Conservation (phyloP, 169 alveolate genomes). For the Babesia ovata region DNA sequence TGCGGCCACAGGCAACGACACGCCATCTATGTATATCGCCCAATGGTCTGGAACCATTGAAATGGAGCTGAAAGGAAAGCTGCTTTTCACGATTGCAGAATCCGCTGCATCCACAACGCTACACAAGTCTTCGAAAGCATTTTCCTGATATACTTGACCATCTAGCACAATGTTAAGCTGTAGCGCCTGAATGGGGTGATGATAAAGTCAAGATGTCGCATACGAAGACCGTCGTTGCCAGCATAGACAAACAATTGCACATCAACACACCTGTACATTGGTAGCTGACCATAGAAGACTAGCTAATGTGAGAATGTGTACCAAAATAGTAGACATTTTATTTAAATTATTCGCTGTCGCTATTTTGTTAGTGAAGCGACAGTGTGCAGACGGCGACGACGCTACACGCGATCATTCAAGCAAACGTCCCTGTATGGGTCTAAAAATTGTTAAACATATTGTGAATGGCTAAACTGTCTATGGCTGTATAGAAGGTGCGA, state of each 20-base stretch:
- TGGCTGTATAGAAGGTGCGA: neutral
- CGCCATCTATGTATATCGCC: constrained; percentile 18
- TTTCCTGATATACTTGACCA: constrained; percentile 29
- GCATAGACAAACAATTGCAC: constrained; percentile 2
- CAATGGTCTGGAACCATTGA: constrained; percentile 39
- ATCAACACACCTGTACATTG: constrained; percentile 5
- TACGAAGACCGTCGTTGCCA: too few species aligned
- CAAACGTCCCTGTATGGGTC: too few species aligned
- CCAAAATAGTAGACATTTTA: too few species aligned
- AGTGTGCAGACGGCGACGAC: too few species aligned
- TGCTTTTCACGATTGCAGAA: constrained; percentile 26
- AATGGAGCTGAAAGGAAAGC: constrained; percentile 44
- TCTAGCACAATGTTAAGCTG: constrained; percentile 43
- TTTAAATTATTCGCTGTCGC: too few species aligned
- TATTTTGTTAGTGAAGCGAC: too few species aligned
- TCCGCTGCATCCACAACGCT: constrained; percentile 41
- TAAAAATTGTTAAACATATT: too few species aligned
- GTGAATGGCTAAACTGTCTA: too few species aligned
- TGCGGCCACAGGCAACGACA: constrained; percentile 22
- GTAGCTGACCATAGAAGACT: neutral
- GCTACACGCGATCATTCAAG: too few species aligned
- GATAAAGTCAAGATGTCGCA: neutral
- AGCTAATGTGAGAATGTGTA: neutral
- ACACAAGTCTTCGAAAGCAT: constrained; percentile 24
- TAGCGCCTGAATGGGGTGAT: constrained; percentile 1